Conservation (phyloP, 2,329 filamentous ascomycete genomes). For the Lecanosticta acicola region DNA sequence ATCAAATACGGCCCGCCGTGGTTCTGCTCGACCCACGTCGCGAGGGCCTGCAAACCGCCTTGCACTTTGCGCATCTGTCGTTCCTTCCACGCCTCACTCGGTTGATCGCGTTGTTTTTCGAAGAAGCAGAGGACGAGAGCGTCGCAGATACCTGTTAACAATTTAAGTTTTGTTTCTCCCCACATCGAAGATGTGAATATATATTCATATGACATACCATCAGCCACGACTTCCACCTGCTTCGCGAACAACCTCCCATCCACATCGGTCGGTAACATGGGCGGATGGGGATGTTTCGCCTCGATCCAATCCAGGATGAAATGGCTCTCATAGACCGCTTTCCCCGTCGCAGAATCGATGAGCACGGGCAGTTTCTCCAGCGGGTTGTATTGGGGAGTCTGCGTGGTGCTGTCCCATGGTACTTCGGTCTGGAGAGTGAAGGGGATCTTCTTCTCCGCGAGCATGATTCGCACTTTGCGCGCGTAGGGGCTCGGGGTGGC, state of each 20-base stretch:
- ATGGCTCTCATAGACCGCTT: constrained; percentile 34
- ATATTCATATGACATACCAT: constrained; percentile 21
- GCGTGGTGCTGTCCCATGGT: constrained; percentile 38
- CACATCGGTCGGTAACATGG: constrained; percentile 25
- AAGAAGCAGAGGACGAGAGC: constrained; percentile 36
- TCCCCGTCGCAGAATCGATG: constrained; percentile 28
- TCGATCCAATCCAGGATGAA: constrained; percentile 38
- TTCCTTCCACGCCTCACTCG: constrained; percentile 31
- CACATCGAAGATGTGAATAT: background rate
- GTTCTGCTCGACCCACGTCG: constrained; percentile 26
- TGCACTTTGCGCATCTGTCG: constrained; percentile 35
- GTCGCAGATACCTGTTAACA: constrained; percentile 29
- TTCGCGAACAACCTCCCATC: constrained; percentile 31
- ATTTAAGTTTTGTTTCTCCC: too few relatives aligned
- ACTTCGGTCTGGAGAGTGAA: constrained; percentile 40
- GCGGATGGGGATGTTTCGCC: constrained; percentile 29
- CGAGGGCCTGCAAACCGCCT: constrained; percentile 32
- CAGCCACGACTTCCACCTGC: constrained; percentile 33
- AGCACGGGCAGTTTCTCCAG: constrained; percentile 38
- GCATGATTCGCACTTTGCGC: constrained; percentile 39
- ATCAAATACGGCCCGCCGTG: constrained; percentile 27
- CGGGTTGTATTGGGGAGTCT: constrained; percentile 37
- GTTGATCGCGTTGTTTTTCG: constrained; percentile 29
- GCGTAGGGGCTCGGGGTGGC: constrained; percentile 39
- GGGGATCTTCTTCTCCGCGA: constrained; percentile 37